Conservation (phyloP, 352 stramenopile species). For the Pythium grandisporangium region DNA sequence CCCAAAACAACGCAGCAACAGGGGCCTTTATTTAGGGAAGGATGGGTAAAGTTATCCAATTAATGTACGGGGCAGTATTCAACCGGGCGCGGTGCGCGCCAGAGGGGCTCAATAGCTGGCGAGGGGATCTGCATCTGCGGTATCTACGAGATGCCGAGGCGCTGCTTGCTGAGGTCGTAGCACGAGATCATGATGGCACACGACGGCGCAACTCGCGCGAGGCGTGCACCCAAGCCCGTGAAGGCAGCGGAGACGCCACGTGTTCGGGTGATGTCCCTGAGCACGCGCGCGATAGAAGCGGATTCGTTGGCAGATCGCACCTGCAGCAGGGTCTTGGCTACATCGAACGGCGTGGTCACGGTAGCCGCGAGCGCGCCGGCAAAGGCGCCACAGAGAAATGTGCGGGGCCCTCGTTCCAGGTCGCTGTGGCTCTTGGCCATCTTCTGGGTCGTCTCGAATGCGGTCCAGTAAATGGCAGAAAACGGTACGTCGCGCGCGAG, state of each 20-base stretch:
- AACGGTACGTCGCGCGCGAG: conserved; percentile 94
- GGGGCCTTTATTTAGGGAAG: no score
- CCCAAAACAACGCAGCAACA: no score
- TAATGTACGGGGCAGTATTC: no score
- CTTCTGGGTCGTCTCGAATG: conserved; percentile 77
- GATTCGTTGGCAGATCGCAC: conserved; percentile 34
- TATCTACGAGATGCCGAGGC: conserved; percentile 38
- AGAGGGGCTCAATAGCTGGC: no score
- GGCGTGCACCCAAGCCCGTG: conserved; percentile 50
- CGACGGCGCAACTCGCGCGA: conserved; percentile 61
- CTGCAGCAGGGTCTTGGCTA: conserved; percentile 92
- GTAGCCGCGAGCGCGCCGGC: conserved; percentile 85
- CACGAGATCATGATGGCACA: conserved; percentile 86
- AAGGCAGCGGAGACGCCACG: conserved; percentile 43
- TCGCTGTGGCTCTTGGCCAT: conserved; percentile 5
- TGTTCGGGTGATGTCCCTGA: conserved; percentile 39
- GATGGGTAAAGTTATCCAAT: no score
- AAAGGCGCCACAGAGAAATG: conserved; percentile 80
- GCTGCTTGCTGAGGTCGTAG: conserved; percentile 76
- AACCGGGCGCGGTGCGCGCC: no score
- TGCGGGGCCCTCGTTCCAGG: conserved; percentile 46
- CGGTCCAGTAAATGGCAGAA: conserved; percentile 92
- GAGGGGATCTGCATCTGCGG: no score
- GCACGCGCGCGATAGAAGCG: conserved; percentile 20
- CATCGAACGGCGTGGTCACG: conserved; percentile 92